Conservation (phyloP, 2,329 filamentous ascomycete species). For the Pyrenophora seminiperda region DNA sequence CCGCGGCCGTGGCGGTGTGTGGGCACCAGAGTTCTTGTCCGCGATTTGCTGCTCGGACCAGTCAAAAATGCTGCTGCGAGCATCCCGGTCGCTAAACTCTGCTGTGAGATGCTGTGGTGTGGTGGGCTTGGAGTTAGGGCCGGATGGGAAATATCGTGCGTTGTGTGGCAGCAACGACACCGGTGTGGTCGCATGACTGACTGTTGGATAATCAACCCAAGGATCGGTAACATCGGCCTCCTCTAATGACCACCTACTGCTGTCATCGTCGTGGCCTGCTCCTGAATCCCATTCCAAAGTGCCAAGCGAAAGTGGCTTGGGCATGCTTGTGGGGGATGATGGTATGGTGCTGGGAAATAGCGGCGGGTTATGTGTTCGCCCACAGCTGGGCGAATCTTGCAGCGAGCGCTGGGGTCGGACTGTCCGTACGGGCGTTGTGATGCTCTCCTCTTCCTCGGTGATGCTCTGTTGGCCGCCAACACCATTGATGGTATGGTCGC, state of each 20-base stretch:
- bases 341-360: conserved; percentile 49
- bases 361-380: conserved; percentile 38
- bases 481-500: conserved; percentile 41
- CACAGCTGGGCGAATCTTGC: conserved; percentile 44
- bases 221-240: conserved; percentile 46
- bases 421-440: conserved; percentile 55
- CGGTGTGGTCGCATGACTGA: conserved; percentile 39
- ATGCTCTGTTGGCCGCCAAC: conserved; percentile 51
- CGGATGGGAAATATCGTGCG: conserved; percentile 36
- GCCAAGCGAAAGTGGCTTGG: conserved; percentile 49
- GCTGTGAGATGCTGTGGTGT: conserved; percentile 47
- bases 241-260: conserved; percentile 51
- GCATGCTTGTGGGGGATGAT: conserved; percentile 54
- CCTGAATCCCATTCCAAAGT: conserved; percentile 49
- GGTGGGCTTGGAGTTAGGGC: conserved; percentile 44
- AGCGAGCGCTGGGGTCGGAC: conserved; percentile 46
- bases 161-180: conserved; percentile 42
- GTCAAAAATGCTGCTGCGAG: conserved; percentile 73
- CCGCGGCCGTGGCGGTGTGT: conserved; percentile 67
- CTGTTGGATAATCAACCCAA: conserved; percentile 48
- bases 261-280: conserved; percentile 47
- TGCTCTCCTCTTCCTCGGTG: conserved; percentile 57
- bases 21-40: conserved; percentile 65
- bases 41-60: conserved; percentile 71
- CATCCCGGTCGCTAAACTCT: conserved; percentile 49